A percentile compares a stretch with the other conserved stretches of the same genome.
phyloP scores from a whole-genome alignment of 768 basidiomycete genomes.

The Bullera alba region DNA sequence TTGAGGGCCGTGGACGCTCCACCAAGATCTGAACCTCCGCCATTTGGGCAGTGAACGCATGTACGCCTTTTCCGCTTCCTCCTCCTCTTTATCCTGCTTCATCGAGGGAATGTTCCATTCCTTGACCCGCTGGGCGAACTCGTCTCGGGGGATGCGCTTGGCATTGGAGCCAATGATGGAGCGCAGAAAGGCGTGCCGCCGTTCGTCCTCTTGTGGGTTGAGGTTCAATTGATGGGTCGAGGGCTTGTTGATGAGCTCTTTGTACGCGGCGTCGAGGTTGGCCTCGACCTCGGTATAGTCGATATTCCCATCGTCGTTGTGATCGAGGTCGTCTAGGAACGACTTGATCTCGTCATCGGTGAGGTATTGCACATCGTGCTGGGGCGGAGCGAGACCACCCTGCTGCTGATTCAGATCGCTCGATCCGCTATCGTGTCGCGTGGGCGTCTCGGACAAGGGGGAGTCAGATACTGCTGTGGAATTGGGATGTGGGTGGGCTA shows the following conservation, averaged over 20 bases:
- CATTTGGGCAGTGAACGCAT: slow-evolving; percentile 2
- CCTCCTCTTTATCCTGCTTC: slow-evolving; percentile 14
- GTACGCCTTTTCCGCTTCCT: slow-evolving; percentile 15
- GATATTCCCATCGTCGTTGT: slow-evolving; percentile 19
- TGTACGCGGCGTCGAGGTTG: slow-evolving; percentile 16
- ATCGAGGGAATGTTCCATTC: slow-evolving; percentile 18
- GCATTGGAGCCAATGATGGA: slow-evolving; percentile 7
- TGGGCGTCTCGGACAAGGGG: too few relatives aligned
- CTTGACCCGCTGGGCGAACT: slow-evolving; percentile 7
- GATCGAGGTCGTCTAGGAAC: slow-evolving; percentile 21
- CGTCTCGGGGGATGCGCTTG: slow-evolving; percentile 6
- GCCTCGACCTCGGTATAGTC: slow-evolving; percentile 13
- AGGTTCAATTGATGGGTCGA: slow-evolving; percentile 13
- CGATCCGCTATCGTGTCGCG: too few relatives aligned
- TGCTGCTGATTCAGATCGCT: too few relatives aligned
- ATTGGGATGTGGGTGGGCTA: too few relatives aligned
- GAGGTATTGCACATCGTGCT: not conserved
- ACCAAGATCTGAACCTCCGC: slow-evolving; percentile 14
- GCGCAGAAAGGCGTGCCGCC: slow-evolving; percentile 15
- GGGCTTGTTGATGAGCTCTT: slow-evolving; percentile 13
- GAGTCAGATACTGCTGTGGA: too few relatives aligned
- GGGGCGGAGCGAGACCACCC: too few relatives aligned
- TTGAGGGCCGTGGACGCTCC: slow-evolving; percentile 18
- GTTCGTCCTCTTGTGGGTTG: slow-evolving; percentile 6
- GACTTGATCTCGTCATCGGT: slow-evolving; percentile 19